phyloP scores from a whole-genome alignment of 23 red algal species.

The Gracilaria gracilis region DNA sequence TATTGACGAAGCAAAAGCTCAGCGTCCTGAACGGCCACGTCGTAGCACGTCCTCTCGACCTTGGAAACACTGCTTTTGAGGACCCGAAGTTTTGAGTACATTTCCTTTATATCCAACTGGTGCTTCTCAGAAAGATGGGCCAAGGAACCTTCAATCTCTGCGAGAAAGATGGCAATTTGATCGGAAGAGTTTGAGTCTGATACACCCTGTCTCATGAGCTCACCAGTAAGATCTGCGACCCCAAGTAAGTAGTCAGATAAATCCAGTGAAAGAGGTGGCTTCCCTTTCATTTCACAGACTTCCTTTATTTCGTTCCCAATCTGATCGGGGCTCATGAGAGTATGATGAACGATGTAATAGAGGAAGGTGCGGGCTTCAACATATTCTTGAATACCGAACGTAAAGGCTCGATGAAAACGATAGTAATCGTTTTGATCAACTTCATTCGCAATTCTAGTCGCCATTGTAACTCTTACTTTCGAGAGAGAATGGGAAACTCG shows the following conservation, averaged over 20 bases:
- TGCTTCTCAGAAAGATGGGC: slow-evolving; percentile 6
- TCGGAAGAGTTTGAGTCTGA: slow-evolving; percentile 1
- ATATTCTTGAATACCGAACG: slow-evolving; percentile 90
- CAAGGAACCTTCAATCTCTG: slow-evolving; percentile 29
- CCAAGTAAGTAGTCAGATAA: slow-evolving; percentile 87
- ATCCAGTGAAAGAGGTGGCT: slow-evolving; percentile 44
- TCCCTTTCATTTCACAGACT: slow-evolving; percentile 9
- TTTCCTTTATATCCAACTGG: slow-evolving; percentile 32
- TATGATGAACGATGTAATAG: slow-evolving; percentile 37
- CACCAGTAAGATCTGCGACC: slow-evolving; percentile 85
- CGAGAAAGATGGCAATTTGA: slow-evolving; percentile 2
- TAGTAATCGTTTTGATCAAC: slow-evolving; percentile 46
- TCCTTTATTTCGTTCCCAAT: slow-evolving; percentile 54
- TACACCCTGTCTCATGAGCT: slow-evolving; percentile 90
- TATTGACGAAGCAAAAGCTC: slow-evolving; percentile 41
- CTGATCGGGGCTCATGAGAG: slow-evolving; percentile 33
- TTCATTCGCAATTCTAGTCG: slow-evolving; percentile 55
- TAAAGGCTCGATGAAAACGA: slow-evolving; percentile 73
- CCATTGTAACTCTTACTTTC: slow-evolving; percentile 44
- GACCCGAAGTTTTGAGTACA: slow-evolving; percentile 34
- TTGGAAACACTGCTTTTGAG: slow-evolving; percentile 55
- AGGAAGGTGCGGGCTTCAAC: slow-evolving; percentile 76
- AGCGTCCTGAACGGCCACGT: slow-evolving; percentile 42
- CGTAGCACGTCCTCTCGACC: slow-evolving; percentile 54
- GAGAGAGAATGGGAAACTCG: slow-evolving; percentile 23